Evolutionary conservation across 2,329 filamentous ascomycete species (phyloP), one percentile per base, ranked within the genome.

Genomic region (Nemania serpens): DNA sequence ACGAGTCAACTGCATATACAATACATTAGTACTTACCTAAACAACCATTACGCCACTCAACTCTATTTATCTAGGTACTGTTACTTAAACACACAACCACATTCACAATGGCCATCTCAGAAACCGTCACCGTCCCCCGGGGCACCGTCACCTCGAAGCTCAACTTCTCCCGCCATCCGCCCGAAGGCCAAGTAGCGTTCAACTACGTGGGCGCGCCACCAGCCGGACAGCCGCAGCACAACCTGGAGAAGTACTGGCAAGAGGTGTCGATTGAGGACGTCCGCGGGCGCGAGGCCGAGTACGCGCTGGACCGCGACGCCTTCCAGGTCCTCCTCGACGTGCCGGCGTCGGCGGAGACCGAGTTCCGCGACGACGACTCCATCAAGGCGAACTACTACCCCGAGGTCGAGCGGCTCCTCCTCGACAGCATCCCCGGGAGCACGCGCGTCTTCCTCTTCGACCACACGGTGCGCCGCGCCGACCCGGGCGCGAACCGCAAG

Each of bases 351-450:
- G 77, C 83, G 34, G 80, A 84, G 68, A 78, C 75, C 12, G 82
- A 85, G 42, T 96, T 94, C 74, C 75, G 75, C 3, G 86, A 91
- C 73, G 89, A 93, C 69, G 84, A 81, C 11, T 85, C 84, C 62
- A 91, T 97, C 75, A 77, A 84, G 70, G 70, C 77, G 1, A 82
- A 86, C 55, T 97, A 96, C 81, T 97, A 97, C 78, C 89, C 91
- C 0, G 92, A 97, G 73, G 85, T 96, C 9, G 89, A 93, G 76
- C 74, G 82, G 50, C 78, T 96, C 25, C 79, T 97, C 0, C 78
- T 93, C 2, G 77, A 85, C 13, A 75, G 85, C 59, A 80, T 96
- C 15, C 87, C 88, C 0, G 90, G 89, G 55, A 82, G 85, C 25
- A 81, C 84, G 58, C 81, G 82, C 4, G 80, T 96, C 33, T 79